phyloP scores from a whole-genome alignment of 2,329 filamentous ascomycete species.

The Verruconis gallopava region DNA sequence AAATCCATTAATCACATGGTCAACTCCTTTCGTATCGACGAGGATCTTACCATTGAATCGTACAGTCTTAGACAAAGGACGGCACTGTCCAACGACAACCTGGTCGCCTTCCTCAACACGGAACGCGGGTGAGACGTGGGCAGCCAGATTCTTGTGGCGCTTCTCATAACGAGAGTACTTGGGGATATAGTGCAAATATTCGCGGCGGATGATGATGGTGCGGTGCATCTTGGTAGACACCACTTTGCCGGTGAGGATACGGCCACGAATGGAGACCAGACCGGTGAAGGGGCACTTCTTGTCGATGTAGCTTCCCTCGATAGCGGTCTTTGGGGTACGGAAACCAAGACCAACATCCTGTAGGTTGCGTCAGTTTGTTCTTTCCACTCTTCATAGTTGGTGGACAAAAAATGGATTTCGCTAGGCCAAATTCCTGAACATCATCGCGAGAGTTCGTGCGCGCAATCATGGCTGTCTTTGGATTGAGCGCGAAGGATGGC shows the following conservation, averaged over 20 bases:
- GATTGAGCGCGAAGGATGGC: too few relatives aligned
- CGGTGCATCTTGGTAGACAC: constrained; percentile 99
- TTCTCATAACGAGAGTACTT: constrained; percentile 99
- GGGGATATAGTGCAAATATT: constrained; percentile 99
- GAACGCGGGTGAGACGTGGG: constrained; percentile 98
- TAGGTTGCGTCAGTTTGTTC: background rate
- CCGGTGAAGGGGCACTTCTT: constrained; percentile 99
- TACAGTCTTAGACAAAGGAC: constrained; percentile 99
- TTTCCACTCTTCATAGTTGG: too few relatives aligned
- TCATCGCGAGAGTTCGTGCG: too few relatives aligned
- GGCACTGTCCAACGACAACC: constrained; percentile 98
- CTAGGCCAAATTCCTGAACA: too few relatives aligned
- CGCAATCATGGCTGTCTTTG: too few relatives aligned
- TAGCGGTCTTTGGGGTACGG: constrained; percentile 95
- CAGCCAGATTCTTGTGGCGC: constrained; percentile 99
- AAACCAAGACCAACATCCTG: constrained; percentile 95
- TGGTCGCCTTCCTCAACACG: constrained; percentile 99
- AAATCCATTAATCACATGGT: constrained; percentile 7
- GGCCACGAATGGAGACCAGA: constrained; percentile 97
- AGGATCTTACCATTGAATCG: constrained; percentile 29
- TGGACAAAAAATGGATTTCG: too few relatives aligned
- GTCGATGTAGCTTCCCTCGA: constrained; percentile 99
- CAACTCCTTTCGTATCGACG: background rate
- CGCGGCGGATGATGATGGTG: constrained; percentile 96
- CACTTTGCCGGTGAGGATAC: constrained; percentile 98